A percentile compares a stretch with the other conserved stretches of the same genome.
These are phyloP conservation scores for Fusarium robinianum DNA, from an alignment of 2,329 filamentous ascomycete genomes.

Conservation along the genomic window DNA sequence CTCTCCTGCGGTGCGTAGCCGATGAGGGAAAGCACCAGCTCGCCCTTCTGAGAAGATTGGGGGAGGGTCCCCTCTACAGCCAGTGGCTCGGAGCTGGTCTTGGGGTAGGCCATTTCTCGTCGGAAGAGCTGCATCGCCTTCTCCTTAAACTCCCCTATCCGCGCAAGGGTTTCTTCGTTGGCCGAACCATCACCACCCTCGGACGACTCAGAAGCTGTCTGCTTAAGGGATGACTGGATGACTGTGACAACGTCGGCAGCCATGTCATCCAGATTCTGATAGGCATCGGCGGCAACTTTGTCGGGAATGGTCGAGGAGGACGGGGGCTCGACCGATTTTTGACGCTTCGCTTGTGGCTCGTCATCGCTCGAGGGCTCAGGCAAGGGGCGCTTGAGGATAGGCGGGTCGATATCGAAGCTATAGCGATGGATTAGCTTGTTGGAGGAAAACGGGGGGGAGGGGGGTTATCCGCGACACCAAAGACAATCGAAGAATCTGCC, in stretches of 20 bases:
- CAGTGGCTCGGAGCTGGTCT: slow-evolving; percentile 44
- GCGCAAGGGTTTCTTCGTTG: slow-evolving; percentile 46
- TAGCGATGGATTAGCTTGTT: slow-evolving; percentile 38
- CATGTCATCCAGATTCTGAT: slow-evolving; percentile 67
- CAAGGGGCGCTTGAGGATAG: slow-evolving; percentile 60
- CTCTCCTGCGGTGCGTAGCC: slow-evolving; percentile 75
- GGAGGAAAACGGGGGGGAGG: slow-evolving; percentile 6
- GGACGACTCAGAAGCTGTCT: slow-evolving; percentile 47
- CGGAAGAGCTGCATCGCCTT: slow-evolving; percentile 65
- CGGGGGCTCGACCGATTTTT: slow-evolving; percentile 56
- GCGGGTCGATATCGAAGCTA: slow-evolving; percentile 60
- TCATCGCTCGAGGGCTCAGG: slow-evolving; percentile 48
- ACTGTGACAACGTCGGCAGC: slow-evolving; percentile 60
- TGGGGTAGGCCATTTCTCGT: slow-evolving; percentile 61
- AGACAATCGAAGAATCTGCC: slow-evolving; percentile 13
- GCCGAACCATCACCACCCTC: slow-evolving; percentile 36
- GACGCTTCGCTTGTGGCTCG: slow-evolving; percentile 63
- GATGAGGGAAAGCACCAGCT: slow-evolving; percentile 72
- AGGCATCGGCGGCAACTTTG: slow-evolving; percentile 56
- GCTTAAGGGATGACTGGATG: slow-evolving; percentile 53
- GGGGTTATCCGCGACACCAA: slow-evolving; percentile 12
- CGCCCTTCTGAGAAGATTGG: slow-evolving; percentile 49
- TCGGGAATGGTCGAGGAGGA: slow-evolving; percentile 54
- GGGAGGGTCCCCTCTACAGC: slow-evolving; percentile 48
- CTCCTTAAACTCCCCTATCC: slow-evolving; percentile 62